These are phyloP conservation scores for Erysimum cheiri DNA, from an alignment of 441 rosid genomes.

Conservation along the genomic window DNA sequence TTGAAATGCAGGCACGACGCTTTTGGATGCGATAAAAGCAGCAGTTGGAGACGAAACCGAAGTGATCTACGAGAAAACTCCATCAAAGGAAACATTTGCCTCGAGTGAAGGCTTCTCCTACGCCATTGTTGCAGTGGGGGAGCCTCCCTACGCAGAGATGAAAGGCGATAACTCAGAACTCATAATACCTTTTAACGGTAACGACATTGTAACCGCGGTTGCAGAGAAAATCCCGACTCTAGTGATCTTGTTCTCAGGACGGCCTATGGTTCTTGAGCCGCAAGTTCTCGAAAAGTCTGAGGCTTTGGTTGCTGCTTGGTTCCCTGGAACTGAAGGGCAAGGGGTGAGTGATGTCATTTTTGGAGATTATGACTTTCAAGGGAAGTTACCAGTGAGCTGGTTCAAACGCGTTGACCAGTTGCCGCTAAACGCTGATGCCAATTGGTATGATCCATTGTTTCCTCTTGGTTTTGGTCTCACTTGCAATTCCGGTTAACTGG, in stretches of 20 bases:
- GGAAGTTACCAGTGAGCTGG: conserved; percentile 82
- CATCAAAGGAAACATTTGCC: conserved; percentile 59
- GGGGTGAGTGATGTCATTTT: conserved; percentile 77
- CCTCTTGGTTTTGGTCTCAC: conserved; percentile 42
- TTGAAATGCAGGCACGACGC: conserved; percentile 60
- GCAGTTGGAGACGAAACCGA: conserved; percentile 61
- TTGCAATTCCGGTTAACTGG: conserved; percentile 12
- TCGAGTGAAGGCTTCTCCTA: conserved; percentile 50
- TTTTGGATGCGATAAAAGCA: conserved; percentile 39
- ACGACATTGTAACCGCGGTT: conserved; percentile 52
- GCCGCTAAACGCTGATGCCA: conserved; percentile 51
- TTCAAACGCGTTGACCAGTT: conserved; percentile 62
- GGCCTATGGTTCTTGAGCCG: conserved; percentile 71
- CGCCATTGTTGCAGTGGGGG: conserved; percentile 84
- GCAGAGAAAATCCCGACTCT: conserved; percentile 69
- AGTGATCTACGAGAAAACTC: conserved; percentile 61
- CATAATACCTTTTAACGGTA: conserved; percentile 51
- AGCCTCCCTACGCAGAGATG: conserved; percentile 75
- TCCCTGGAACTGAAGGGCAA: conserved; percentile 80
- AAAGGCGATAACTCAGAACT: conserved; percentile 51
- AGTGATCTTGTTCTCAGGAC: conserved; percentile 70
- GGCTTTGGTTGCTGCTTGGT: conserved; percentile 85
- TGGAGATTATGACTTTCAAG: conserved; percentile 67
- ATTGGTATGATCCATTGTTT: conserved; percentile 63
- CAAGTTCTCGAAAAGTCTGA: conserved; percentile 58